Percentiles rank a stretch among this genome's conserved stretches.
Evolutionary conservation across 1,284 basidiomycete species (phyloP).

Genomic region (Boletus sp.): DNA sequence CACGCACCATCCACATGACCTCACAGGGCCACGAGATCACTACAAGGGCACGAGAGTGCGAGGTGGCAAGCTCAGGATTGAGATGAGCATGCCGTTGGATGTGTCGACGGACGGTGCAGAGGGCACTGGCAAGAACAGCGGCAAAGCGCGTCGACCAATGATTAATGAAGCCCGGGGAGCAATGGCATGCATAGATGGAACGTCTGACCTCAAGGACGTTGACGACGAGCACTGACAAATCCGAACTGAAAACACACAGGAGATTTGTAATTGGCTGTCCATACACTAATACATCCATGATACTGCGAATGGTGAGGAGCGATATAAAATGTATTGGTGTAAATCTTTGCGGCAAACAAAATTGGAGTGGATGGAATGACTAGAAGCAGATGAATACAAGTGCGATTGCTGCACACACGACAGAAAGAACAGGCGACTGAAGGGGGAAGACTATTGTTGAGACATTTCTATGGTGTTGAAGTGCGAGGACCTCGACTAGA

Average conservation of each 20-base stretch:
- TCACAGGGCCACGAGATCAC: background rate
- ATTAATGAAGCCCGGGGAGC: background rate
- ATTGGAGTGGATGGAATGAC: slow-evolving; percentile 11
- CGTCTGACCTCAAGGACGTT: background rate
- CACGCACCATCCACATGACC: background rate
- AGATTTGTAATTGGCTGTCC: slow-evolving; percentile 18
- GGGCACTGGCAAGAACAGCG: background rate
- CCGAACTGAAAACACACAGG: slow-evolving; percentile 2
- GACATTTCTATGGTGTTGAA: slow-evolving; percentile 25
- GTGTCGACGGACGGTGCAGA: background rate
- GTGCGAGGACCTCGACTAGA: slow-evolving; percentile 38
- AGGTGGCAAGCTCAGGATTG: background rate
- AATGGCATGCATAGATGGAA: background rate
- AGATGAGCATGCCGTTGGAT: background rate
- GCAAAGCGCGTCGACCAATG: background rate
- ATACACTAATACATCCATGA: slow-evolving; percentile 18
- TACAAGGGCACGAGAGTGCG: background rate
- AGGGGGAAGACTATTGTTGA: background rate
- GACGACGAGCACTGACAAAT: background rate
- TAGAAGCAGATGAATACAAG: slow-evolving; percentile 21
- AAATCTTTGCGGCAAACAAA: slow-evolving; percentile 20
- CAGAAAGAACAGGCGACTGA: slow-evolving; percentile 6
- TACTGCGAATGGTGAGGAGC: slow-evolving; percentile 7
- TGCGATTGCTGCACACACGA: slow-evolving; percentile 22
- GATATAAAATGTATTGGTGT: slow-evolving; percentile 20